Percentiles rank a stretch among this genome's conserved stretches.
These are phyloP conservation scores for Cadophora gregata DNA, from an alignment of 2,329 filamentous ascomycete genomes.

Conservation along the genomic window DNA sequence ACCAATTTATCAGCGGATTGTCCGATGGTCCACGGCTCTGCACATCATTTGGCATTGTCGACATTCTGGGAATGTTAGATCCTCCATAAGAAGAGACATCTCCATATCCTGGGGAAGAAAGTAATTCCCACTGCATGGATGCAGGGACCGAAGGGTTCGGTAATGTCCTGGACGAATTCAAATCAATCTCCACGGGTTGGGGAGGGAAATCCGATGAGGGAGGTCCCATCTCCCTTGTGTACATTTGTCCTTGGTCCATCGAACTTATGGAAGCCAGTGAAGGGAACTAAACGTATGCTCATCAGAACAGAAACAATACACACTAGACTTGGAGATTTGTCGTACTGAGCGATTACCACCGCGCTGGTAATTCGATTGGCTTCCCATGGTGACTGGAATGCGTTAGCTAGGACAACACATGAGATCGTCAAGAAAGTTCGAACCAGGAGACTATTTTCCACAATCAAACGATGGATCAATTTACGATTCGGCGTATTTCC, in stretches of 20 bases:
- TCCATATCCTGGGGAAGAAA: slow-evolving; percentile 32
- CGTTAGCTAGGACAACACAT: slow-evolving; percentile 25
- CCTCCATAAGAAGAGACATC: slow-evolving; percentile 37
- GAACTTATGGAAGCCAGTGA: slow-evolving; percentile 34
- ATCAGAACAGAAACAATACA: slow-evolving; percentile 34
- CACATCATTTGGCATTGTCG: slow-evolving; percentile 32
- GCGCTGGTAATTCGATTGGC: slow-evolving; percentile 36
- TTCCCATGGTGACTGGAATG: slow-evolving; percentile 37
- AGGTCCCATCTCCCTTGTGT: slow-evolving; percentile 41
- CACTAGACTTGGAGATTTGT: slow-evolving; percentile 17
- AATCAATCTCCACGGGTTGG: slow-evolving; percentile 42
- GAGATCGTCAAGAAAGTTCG: slow-evolving; percentile 22
- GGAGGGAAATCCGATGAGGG: slow-evolving; percentile 37
- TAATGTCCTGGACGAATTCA: slow-evolving; percentile 39
- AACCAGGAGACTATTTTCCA: slow-evolving; percentile 27
- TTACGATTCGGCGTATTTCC: slow-evolving; percentile 26
- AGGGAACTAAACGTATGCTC: slow-evolving; percentile 35
- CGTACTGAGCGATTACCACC: slow-evolving; percentile 39
- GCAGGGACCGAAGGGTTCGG: slow-evolving; percentile 37
- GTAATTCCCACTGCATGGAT: slow-evolving; percentile 35
- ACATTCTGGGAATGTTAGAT: slow-evolving; percentile 31
- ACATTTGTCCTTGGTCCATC: slow-evolving; percentile 34
- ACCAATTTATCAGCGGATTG: slow-evolving; percentile 46
- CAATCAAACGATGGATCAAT: slow-evolving; percentile 9
- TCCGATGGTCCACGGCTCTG: slow-evolving; percentile 35